Conservation (phyloP, 345 rosid genomes). For the Melastoma malabathricum region DNA sequence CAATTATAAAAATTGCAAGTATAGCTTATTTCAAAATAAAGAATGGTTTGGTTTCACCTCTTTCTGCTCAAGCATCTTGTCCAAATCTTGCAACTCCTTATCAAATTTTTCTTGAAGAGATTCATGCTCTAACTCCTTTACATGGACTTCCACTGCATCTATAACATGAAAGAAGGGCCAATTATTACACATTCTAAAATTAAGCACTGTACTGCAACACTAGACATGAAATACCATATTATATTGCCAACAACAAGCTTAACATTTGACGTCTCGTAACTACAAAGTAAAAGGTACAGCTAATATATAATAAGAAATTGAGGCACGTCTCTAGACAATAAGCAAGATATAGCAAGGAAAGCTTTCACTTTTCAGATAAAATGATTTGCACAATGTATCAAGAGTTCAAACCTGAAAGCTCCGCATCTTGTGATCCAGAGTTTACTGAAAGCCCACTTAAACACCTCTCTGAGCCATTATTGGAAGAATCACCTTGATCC, state of each 20-base stretch:
- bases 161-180: constrained; percentile 8
- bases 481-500: constrained; percentile 52
- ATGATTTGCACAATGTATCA: not conserved
- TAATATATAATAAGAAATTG: no score
- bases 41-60: constrained; percentile 36
- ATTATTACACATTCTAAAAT: not conserved
- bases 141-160: constrained; percentile 60
- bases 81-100: constrained; percentile 84
- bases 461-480: constrained; percentile 36
- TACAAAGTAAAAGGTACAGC: no score
- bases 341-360: no score
- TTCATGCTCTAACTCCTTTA: constrained; percentile 80
- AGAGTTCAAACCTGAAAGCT: constrained; percentile 33
- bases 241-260: no score
- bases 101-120: constrained; percentile 82
- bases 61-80: constrained; percentile 75
- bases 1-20: no score
- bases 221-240: no score
- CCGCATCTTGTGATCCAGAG: constrained; percentile 35
- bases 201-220: no score
- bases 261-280: no score
- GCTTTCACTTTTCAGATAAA: not conserved
- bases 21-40: no score
- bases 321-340: no score
- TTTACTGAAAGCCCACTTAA: constrained; percentile 40